These are phyloP conservation scores for Mycena albidolilacea DNA, from an alignment of 768 basidiomycete genomes.

Conservation along the genomic window DNA sequence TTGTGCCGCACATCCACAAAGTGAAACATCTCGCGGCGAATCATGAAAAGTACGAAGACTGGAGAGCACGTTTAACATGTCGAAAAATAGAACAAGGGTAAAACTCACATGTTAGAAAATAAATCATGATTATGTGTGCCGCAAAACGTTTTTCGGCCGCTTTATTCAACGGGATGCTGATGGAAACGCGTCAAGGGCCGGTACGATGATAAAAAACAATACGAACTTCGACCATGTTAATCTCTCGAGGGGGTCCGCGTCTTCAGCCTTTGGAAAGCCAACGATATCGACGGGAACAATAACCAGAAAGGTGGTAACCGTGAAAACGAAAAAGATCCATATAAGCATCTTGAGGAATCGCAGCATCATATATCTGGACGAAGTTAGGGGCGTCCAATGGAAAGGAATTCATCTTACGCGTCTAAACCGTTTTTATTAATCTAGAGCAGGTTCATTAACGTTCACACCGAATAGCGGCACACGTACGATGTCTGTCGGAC, in stretches of 20 bases:
- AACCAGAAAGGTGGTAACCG: slow-evolving; percentile 71
- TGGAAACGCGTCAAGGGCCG: background rate
- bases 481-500: slow-evolving; percentile 62
- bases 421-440: slow-evolving; percentile 76
- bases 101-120: slow-evolving; percentile 63
- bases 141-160: slow-evolving; percentile 61
- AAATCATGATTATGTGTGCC: slow-evolving; percentile 71
- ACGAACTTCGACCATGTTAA: slow-evolving; percentile 69
- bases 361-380: slow-evolving; percentile 65
- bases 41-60: slow-evolving; percentile 75
- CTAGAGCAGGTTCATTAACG: slow-evolving; percentile 44
- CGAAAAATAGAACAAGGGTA: slow-evolving; percentile 19
- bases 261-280: slow-evolving; percentile 50
- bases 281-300: slow-evolving; percentile 71
- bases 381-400: background rate
- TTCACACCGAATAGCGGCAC: background rate
- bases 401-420: slow-evolving; percentile 64
- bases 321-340: slow-evolving; percentile 67
- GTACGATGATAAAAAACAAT: background rate
- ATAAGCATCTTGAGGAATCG: slow-evolving; percentile 77
- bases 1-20: slow-evolving; percentile 71
- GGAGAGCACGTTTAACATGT: slow-evolving; percentile 20
- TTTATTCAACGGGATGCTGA: slow-evolving; percentile 53
- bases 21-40: slow-evolving; percentile 70
- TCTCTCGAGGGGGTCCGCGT: slow-evolving; percentile 53